Conservation (phyloP, 768 basidiomycete species). For the Tulasnella sp. region DNA sequence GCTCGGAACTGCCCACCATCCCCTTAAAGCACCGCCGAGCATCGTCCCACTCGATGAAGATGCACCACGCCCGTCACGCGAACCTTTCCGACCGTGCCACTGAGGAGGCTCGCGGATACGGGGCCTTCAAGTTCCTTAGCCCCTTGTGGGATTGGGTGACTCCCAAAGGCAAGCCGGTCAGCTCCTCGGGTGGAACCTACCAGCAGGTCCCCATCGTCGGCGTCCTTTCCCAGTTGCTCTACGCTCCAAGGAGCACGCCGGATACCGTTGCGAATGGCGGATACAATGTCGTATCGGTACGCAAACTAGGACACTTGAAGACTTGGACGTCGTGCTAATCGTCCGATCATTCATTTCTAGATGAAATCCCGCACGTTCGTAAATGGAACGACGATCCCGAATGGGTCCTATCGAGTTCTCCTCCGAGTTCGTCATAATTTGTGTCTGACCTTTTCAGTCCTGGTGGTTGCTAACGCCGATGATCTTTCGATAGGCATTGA, state of each 20-base stretch:
- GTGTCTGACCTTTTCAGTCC: not conserved
- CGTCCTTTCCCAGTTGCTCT: constrained; percentile 7
- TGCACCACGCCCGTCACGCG: not conserved
- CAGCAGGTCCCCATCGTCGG: constrained; percentile 30
- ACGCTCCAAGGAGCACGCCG: constrained; percentile 2
- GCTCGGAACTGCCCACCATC: not conserved
- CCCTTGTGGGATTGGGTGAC: constrained; percentile 25
- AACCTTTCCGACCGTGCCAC: not conserved
- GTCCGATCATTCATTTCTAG: not conserved
- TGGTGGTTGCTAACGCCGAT: not conserved
- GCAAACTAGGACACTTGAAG: not conserved
- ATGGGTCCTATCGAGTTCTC: constrained; percentile 31
- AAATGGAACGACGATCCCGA: constrained; percentile 27
- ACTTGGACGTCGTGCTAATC: not conserved
- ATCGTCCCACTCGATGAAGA: not conserved
- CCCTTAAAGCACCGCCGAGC: constrained; percentile 9
- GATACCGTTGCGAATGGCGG: not conserved
- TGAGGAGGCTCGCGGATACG: constrained; percentile 6
- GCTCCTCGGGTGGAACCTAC: constrained; percentile 22
- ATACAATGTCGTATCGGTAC: constrained; percentile 1
- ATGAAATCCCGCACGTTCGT: constrained; percentile 1
- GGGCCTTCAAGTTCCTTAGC: not conserved
- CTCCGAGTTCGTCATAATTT: not conserved
- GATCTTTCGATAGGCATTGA: constrained; percentile 41
- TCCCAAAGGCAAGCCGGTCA: not conserved